A percentile compares a stretch with the other conserved stretches of the same genome.
Conservation (phyloP, 2,329 filamentous ascomycete genomes). For the Colletotrichum tropicale region DNA sequence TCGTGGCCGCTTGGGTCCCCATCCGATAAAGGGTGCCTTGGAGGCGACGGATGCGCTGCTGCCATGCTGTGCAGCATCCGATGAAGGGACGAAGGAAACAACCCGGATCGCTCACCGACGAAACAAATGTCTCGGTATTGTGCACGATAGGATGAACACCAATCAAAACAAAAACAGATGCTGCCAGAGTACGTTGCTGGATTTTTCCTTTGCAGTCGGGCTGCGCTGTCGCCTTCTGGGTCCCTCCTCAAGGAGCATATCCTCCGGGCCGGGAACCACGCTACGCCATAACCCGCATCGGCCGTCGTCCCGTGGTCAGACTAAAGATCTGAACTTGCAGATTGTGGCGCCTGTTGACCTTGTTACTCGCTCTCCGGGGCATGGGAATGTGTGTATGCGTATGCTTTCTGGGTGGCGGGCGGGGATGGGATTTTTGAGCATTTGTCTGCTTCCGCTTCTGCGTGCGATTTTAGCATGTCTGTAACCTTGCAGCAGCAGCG, state of each 20-base stretch:
- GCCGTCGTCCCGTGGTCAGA: neutral
- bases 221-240: neutral
- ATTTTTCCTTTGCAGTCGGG: neutral
- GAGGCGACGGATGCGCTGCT: neutral
- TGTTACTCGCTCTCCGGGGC: neutral
- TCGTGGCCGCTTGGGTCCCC: neutral
- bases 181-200: neutral
- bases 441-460: neutral
- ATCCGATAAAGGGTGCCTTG: neutral
- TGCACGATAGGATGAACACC: neutral
- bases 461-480: neutral
- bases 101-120: neutral
- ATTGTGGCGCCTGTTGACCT: neutral
- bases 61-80: neutral
- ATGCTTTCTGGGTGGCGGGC: neutral
- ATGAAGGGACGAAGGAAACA: neutral
- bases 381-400: neutral
- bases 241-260: neutral
- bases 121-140: neutral
- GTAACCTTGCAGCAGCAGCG: neutral
- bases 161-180: neutral
- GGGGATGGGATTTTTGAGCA: neutral
- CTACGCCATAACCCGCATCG: neutral
- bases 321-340: neutral
- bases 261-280: neutral